Conservation (phyloP, 306 rosid species). For the Dicorynia guianensis region DNA sequence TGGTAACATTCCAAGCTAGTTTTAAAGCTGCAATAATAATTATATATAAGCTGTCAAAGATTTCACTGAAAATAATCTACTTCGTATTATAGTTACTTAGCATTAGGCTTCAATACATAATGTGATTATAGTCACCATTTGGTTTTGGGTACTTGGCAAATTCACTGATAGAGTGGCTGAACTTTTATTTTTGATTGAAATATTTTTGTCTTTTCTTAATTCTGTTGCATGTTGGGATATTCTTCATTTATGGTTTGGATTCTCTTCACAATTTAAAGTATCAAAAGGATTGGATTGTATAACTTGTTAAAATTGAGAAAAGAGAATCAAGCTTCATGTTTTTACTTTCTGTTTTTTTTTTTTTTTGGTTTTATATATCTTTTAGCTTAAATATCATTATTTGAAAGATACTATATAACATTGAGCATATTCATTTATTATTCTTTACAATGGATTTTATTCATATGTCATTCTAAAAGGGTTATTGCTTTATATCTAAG, state of each 20-base stretch:
- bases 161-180: too few relatives aligned
- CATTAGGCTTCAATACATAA: too few relatives aligned
- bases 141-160: too few relatives aligned
- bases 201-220: not conserved
- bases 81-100: too few relatives aligned
- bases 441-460: too few relatives aligned
- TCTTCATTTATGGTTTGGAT: slow-evolving; percentile 2
- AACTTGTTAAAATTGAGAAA: not conserved
- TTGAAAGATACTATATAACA: not conserved
- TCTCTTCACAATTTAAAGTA: slow-evolving; percentile 1
- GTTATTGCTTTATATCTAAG: slow-evolving; percentile 1
- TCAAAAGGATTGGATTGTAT: not conserved
- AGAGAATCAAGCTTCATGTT: not conserved
- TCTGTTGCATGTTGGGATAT: not conserved
- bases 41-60: too few relatives aligned
- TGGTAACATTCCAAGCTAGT: not conserved
- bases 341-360: not conserved
- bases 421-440: slow-evolving; percentile 10
- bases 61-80: too few relatives aligned
- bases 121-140: too few relatives aligned
- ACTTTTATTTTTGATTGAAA: too few relatives aligned
- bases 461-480: slow-evolving; percentile 17
- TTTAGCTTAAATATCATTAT: slow-evolving; percentile 25
- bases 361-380: not conserved
- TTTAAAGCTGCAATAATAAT: too few relatives aligned